phyloP scores from a whole-genome alignment of 805 yeast species.

The Nakazawaea ernobii region DNA sequence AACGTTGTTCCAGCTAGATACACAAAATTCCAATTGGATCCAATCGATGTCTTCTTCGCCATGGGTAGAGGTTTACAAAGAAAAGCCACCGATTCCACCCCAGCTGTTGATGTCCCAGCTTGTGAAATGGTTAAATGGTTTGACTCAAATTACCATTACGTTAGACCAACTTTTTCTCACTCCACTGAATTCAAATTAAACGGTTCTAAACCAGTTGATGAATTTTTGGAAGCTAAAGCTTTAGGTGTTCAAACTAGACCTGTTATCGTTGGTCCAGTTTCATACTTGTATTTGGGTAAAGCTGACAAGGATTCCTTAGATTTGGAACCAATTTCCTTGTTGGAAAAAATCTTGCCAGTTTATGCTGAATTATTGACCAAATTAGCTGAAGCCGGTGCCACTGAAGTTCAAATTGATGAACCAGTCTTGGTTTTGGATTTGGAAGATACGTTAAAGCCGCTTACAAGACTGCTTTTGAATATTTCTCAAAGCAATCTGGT shows the following conservation, averaged over 20 bases:
- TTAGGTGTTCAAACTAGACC: conserved; percentile 97
- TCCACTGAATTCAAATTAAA: conserved; percentile 93
- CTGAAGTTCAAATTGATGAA: conserved; percentile 93
- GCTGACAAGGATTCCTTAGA: conserved; percentile 97
- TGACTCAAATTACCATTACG: conserved; percentile 99
- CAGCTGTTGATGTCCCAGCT: conserved; percentile 97
- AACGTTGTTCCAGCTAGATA: conserved; percentile 97
- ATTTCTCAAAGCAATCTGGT: conserved; percentile 58
- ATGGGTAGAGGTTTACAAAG: conserved; percentile 99
- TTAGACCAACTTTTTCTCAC: conserved; percentile 97
- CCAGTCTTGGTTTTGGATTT: conserved; percentile 94
- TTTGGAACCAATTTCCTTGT: conserved; percentile 85
- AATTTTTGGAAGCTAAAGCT: conserved; percentile 95
- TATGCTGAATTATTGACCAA: conserved; percentile 85
- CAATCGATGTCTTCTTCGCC: conserved; percentile 91
- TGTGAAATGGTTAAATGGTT: conserved; percentile 99
- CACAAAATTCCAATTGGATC: conserved; percentile 82
- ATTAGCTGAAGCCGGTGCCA: conserved; percentile 93
- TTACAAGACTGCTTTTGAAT: conserved; percentile 82
- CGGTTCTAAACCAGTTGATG: conserved; percentile 95
- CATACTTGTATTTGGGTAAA: conserved; percentile 93
- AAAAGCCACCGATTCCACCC: conserved; percentile 78
- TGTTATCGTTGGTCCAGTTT: conserved; percentile 93
- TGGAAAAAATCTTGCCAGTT: conserved; percentile 87
- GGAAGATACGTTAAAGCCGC: conserved; percentile 79